Evolutionary conservation across 2,329 filamentous ascomycete species (phyloP), one percentile per base, ranked within the genome.

Genomic region (Penicillium sp.): DNA sequence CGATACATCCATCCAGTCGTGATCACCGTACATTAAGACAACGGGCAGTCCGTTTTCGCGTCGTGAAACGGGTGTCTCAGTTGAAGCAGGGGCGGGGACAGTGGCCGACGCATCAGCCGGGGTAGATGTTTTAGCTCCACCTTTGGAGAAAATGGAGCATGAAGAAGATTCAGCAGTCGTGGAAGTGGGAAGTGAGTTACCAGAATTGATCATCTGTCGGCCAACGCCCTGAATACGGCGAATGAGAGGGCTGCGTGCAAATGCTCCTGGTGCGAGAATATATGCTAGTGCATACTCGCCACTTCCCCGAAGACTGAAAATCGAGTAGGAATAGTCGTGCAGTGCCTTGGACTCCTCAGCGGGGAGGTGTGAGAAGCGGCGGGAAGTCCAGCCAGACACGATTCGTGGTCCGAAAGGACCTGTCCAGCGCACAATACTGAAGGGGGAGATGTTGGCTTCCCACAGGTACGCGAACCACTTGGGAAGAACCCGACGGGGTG

Each of bases 1-100:
- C 0, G 87, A 86, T 9, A 95, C 88, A 65, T 99, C 95, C 95
- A 99, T 99, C 95, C 95, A 99, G 79, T 99, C 95, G 69, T 95
- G 88, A 68, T 98, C 93, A 62, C 95, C 95, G 71, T 99, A 99
- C 90, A 98, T 93, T 72, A 99, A 85, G 9, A 98, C 84, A 31
- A 98, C 81, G 0, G 95, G 93, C 50, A 92, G 81, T 1, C 93
- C 92, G 0, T 83, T 89, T 65, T 87, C 85, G 10, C 79, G 74
- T 23, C 67, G 64, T 16, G 69, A 55, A 16, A 54, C 35, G 29
- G 46, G 53, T 14, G 67, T 51, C 33, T 64, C 47, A 39, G 59
- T 60, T 10, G 55, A 13, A 19, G 58, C 74, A 37, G 35, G 25
- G 25, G 33, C 21, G 21, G 54, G 21, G 4, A 3, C n/a, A 44